phyloP scores from a whole-genome alignment of 2,329 filamentous ascomycete species.

The Coleophoma eucalyptorum region DNA sequence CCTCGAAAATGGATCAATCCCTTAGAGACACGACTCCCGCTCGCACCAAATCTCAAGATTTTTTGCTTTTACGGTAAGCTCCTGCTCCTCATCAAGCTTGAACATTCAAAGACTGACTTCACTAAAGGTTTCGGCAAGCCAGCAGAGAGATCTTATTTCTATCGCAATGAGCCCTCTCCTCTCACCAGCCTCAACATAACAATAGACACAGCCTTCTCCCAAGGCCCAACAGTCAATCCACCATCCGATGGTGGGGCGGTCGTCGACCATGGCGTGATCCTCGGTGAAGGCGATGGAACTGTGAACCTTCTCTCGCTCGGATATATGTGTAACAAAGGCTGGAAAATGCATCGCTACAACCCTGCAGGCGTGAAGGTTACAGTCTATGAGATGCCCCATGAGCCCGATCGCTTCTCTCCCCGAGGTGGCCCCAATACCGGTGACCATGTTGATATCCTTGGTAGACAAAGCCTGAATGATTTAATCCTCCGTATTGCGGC shows the following conservation, averaged over 20 bases:
- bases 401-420: conserved; percentile 88
- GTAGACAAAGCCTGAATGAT: conserved; percentile 85
- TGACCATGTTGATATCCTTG: conserved; percentile 95
- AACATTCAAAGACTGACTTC: neutral
- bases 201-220: conserved; percentile 62
- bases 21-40: conserved; percentile 79
- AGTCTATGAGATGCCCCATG: conserved; percentile 93
- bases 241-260: conserved; percentile 22
- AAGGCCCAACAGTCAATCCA: conserved; percentile 28
- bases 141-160: conserved; percentile 91
- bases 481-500: conserved; percentile 82
- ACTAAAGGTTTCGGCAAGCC: conserved; percentile 73
- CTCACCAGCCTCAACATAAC: conserved; percentile 68
- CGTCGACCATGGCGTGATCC: conserved; percentile 84
- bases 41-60: conserved; percentile 86
- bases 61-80: conserved; percentile 87
- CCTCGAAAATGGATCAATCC: conserved; percentile 91
- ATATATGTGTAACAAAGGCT: conserved; percentile 96
- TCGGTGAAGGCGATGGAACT: conserved; percentile 95
- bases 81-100: neutral
- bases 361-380: conserved; percentile 78
- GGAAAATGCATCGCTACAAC: conserved; percentile 92
- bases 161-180: conserved; percentile 62
- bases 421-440: conserved; percentile 68
- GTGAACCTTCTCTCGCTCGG: conserved; percentile 88